Evolutionary conservation across 2,329 filamentous ascomycete genomes (phyloP), one percentile per base, ranked within the genome.

Genomic region (Penicillium sp.): DNA sequence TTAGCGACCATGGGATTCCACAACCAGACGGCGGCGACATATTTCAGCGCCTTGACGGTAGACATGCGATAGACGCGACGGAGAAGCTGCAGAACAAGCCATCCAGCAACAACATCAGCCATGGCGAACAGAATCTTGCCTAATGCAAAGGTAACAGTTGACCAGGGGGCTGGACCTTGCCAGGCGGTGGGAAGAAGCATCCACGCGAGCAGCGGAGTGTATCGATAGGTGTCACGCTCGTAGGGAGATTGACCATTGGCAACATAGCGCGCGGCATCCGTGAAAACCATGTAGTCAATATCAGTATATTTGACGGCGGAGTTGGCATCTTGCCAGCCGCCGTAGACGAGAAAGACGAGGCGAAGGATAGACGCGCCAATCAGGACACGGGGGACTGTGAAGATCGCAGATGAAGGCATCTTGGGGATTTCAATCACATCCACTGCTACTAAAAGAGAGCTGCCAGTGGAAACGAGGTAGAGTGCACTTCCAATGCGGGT

Each of bases 271-370:
- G 94, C 86, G 23, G 94, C 94, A 73, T 97, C 93, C 45, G 94
- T 97, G 80, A 99, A 99, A 72, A 99, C 94, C 61, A 92, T 87
- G 76, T 99, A 99, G 81, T 99, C 94, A 67, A 99, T 97, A 76
- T 99, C 94, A 48, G 94, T 99, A 79, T 97, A 99, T 77, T 97
- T 97, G 69, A 99, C 78, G 13, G 93, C 87, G 7, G 92, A 95
- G 76, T 92, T 83, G 56, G 91, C 88, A 76, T 99, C 94, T 78
- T 99, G 94, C 81, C 90, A 92, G 56, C 91, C 84, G 54, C 94
- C 93, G 73, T 97, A 97, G 67, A 95, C 71, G 46, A 97, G 83
- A 59, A 99, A 86, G 28, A 79, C 72, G 5, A 85, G 70, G 56
- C 94, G 90, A 21, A 99, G 83, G 44, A 87, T 66, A 50, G 87